Conservation (phyloP, 352 stramenopile species). For the Globisporangium middletonii region DNA sequence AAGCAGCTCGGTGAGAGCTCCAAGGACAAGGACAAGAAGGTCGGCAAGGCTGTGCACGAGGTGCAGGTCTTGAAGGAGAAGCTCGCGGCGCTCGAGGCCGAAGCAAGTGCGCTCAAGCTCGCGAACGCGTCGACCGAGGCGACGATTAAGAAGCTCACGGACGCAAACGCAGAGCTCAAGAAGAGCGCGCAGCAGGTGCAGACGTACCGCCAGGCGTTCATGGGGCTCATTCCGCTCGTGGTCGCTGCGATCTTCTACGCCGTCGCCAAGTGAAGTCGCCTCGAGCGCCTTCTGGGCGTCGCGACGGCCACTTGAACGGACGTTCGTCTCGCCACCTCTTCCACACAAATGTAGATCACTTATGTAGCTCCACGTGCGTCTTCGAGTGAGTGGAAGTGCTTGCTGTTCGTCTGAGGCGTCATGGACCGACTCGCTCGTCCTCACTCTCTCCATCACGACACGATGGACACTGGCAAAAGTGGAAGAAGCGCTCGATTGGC, state of each 20-base stretch:
- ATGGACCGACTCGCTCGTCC: neutral
- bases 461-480: neutral
- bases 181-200: conserved; percentile 46
- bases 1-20: conserved; percentile 46
- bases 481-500: conserved; percentile 6
- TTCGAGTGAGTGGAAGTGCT: too few relatives aligned
- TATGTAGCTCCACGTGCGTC: neutral
- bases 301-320: too few relatives aligned
- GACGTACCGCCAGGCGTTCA: conserved; percentile 50
- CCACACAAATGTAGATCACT: neutral
- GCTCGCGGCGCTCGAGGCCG: conserved; percentile 18
- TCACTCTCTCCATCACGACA: neutral
- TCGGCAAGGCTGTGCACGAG: conserved; percentile 53
- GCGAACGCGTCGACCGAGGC: conserved; percentile 20
- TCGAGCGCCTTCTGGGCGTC: neutral
- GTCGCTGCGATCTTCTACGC: conserved; percentile 48
- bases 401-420: too few relatives aligned
- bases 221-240: conserved; percentile 48
- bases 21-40: conserved; percentile 68
- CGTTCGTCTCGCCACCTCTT: too few relatives aligned
- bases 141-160: conserved; percentile 27
- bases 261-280: conserved; percentile 31
- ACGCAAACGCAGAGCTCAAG: conserved; percentile 34
- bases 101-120: conserved; percentile 14
- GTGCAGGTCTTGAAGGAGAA: conserved; percentile 43